Percentiles rank a stretch among this genome's conserved stretches.
Evolutionary conservation across 2,329 filamentous ascomycete genomes (phyloP).

Genomic region (Cladophialophora bantiana): DNA sequence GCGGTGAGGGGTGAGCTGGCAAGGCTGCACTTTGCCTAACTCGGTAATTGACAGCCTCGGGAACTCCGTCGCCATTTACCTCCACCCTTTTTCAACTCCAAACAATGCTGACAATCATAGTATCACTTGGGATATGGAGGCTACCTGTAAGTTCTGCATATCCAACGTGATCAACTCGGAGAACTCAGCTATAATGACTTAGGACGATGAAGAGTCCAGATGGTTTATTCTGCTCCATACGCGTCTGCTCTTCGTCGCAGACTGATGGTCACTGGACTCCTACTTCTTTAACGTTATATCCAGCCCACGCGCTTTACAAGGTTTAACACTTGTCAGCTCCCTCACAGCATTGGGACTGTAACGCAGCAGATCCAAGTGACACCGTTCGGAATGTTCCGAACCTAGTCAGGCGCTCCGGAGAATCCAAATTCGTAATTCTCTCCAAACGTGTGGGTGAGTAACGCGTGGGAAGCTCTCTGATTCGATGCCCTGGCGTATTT

Average conservation of each 20-base stretch:
- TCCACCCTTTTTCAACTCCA: background rate
- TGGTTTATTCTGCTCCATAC: background rate
- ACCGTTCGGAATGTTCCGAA: background rate
- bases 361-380: background rate
- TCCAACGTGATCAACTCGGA: background rate
- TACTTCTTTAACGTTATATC: background rate
- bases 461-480: background rate
- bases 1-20: background rate
- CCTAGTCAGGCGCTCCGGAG: background rate
- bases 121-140: background rate
- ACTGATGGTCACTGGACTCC: background rate
- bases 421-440: background rate
- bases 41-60: background rate
- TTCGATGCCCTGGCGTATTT: background rate
- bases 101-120: background rate
- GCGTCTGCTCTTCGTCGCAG: background rate
- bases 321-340: background rate
- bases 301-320: background rate
- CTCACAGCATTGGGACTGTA: background rate
- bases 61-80: background rate
- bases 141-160: background rate
- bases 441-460: background rate
- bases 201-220: background rate
- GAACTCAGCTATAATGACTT: background rate
- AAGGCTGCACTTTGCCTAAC: background rate